A percentile compares a stretch with the other conserved stretches of the same genome.
phyloP scores from a whole-genome alignment of 75 land plant species.

The Cupressus sempervirens region DNA sequence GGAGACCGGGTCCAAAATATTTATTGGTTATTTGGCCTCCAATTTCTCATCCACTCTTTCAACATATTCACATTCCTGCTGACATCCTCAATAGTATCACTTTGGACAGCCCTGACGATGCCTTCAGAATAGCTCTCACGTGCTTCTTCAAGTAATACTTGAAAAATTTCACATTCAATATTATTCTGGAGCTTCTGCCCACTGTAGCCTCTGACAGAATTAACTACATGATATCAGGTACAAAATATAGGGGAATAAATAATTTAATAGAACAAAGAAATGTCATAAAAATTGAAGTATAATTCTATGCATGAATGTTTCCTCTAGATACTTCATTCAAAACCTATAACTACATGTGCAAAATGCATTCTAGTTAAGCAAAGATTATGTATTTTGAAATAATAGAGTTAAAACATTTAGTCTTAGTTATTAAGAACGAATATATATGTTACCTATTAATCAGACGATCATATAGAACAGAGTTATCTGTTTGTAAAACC shows the following conservation, averaged over 20 bases:
- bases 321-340: neutral
- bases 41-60: slow-evolving; percentile 62
- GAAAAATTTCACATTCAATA: slow-evolving; percentile 94
- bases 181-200: slow-evolving; percentile 79
- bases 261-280: neutral
- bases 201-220: slow-evolving; percentile 61
- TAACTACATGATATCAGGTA: neutral
- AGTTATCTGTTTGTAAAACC: slow-evolving; percentile 88
- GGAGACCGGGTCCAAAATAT: neutral
- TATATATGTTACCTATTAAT: slow-evolving; percentile 44
- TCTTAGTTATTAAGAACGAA: neutral
- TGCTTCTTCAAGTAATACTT: slow-evolving; percentile 85
- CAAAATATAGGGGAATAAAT: neutral
- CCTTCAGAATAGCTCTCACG: slow-evolving; percentile 64
- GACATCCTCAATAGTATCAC: slow-evolving; percentile 75
- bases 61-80: slow-evolving; percentile 60
- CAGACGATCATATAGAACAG: slow-evolving; percentile 81
- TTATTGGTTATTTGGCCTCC: slow-evolving; percentile 33
- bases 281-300: neutral
- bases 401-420: neutral
- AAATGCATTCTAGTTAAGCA: slow-evolving; percentile 1
- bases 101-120: slow-evolving; percentile 58
- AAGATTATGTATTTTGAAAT: neutral
- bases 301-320: neutral
- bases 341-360: neutral